Conservation (phyloP, 768 basidiomycete genomes). For the Mycena alexandri region DNA sequence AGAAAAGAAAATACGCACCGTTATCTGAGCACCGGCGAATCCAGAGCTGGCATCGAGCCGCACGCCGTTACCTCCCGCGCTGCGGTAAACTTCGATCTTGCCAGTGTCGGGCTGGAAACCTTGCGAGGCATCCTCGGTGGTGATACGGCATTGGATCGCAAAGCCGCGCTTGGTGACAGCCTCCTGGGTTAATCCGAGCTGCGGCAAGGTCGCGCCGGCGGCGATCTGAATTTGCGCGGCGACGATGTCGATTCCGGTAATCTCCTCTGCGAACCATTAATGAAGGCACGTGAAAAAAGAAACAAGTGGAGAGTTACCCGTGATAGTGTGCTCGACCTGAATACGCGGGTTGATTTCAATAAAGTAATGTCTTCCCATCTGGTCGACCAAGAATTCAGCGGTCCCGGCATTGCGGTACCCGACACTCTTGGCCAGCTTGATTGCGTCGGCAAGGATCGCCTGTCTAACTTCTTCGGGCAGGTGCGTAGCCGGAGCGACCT, state of each 20-base stretch:
- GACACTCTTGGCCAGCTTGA: conserved; percentile 94
- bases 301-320: conserved; percentile 67
- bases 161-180: conserved; percentile 96
- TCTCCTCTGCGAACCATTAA: conserved; percentile 80
- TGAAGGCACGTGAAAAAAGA: conserved; percentile 10
- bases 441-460: conserved; percentile 89
- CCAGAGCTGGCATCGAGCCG: conserved; percentile 97
- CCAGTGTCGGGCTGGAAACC: conserved; percentile 98
- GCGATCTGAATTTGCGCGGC: conserved; percentile 99
- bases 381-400: conserved; percentile 98
- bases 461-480: conserved; percentile 92
- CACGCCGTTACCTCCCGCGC: conserved; percentile 98
- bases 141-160: conserved; percentile 98
- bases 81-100: conserved; percentile 99
- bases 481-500: conserved; percentile 96
- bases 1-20: conserved; percentile 65
- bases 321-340: conserved; percentile 99
- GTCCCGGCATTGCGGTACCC: conserved; percentile 98
- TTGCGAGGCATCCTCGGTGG: conserved; percentile 94
- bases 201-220: conserved; percentile 95
- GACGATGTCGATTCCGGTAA: conserved; percentile 98
- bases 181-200: conserved; percentile 96
- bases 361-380: conserved; percentile 96
- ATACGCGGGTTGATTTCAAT: conserved; percentile 99
- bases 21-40: conserved; percentile 99